Evolutionary conservation across 2,329 filamentous ascomycete species (phyloP), one percentile per base, ranked within the genome.

Genomic region (Aspergillus uvarum): DNA sequence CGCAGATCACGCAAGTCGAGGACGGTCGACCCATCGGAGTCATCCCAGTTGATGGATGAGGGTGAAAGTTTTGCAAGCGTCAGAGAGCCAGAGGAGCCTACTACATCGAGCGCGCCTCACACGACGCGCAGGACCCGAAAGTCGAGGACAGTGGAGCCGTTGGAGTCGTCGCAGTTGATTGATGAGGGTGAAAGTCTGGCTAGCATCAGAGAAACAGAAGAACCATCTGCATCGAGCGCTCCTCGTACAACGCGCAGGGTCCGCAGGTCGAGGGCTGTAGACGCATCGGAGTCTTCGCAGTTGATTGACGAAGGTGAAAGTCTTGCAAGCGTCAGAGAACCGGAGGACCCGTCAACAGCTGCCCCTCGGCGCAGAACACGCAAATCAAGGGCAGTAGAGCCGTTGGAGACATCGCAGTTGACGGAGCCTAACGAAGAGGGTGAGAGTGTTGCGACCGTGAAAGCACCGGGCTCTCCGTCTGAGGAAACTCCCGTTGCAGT

Each of bases 381-480:
- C 38, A 44, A 19, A 8, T 44, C 38, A 19, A 44, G 38, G 71
- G 79, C 76, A 54, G 62, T 78, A 65, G 78, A 83, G 53, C 80
- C 79, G 44, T 77, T 84, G 49, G 88, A 90, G 69, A 81, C 85
- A 7, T 85, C 86, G 61, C 83, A 88, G 67, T 76, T 85, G 29
- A 61, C 65, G 35, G 77, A 84, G 63, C 66, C 72, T 50, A 69
- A 64, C 16, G 68, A 68, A 10, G 69, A 70, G 51, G 67, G 61
- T 5, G 64, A 65, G 38, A 63, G 62, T 2, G 59, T 73, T 38
- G 68, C 77, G 61, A 76, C 73, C 5, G 73, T 76, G 38, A 77
- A 77, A 58, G 81, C 83, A 65, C 80, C 83, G 51, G 73, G 78
- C 57, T 85, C 86, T 19, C 82, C 85, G 21, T 77, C 80, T 21